These are phyloP conservation scores for Amanita brunnescens DNA, from an alignment of 768 basidiomycete genomes.

Conservation along the genomic window DNA sequence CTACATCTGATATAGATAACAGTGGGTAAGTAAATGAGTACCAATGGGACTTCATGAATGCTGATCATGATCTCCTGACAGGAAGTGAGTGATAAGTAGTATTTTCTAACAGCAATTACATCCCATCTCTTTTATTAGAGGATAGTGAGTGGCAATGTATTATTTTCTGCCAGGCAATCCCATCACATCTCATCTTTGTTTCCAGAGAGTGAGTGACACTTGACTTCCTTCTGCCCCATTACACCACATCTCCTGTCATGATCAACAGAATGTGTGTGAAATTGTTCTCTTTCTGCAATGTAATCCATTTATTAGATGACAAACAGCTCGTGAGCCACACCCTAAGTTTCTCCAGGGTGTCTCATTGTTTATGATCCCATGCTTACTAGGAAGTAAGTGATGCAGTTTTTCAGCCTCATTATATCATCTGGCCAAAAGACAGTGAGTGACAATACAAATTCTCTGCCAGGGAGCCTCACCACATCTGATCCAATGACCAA, in stretches of 20 bases:
- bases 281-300: not conserved
- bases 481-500: not conserved
- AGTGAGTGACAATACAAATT: too few species aligned
- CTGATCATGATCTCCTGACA: not conserved
- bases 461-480: not conserved
- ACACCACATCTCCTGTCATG: not conserved
- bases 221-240: not conserved
- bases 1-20: too few species aligned
- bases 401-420: too few species aligned
- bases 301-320: not conserved
- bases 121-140: not conserved
- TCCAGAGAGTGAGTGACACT: too few species aligned
- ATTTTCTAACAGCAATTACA: not conserved
- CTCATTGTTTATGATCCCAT: not conserved
- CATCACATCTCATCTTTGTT: not conserved
- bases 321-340: not conserved
- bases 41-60: not conserved
- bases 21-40: too few species aligned
- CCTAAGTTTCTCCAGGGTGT: not conserved
- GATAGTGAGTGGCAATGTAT: not conserved
- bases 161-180: not conserved
- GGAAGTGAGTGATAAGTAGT: not conserved
- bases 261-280: not conserved
- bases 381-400: not conserved
- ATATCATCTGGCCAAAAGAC: too few species aligned